Percentiles rank a stretch among this genome's conserved stretches.
These are phyloP conservation scores for Chaetomium sp. DNA, from an alignment of 2,329 filamentous ascomycete genomes.

Conservation along the genomic window DNA sequence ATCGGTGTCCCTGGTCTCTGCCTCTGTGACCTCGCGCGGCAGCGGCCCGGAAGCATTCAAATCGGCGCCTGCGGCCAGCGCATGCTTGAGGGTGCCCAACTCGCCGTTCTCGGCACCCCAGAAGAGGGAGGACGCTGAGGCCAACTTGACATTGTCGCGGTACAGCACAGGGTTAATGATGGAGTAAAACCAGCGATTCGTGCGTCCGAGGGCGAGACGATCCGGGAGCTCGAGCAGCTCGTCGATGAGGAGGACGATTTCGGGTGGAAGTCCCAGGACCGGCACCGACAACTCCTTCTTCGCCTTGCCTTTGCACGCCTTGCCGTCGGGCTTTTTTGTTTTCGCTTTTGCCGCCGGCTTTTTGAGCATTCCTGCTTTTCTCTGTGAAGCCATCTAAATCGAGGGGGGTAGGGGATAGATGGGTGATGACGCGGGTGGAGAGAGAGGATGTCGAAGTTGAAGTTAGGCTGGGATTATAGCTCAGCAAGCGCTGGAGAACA, in stretches of 20 bases:
- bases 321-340: constrained; percentile 21
- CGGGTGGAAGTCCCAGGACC: constrained; percentile 29
- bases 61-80: constrained; percentile 33
- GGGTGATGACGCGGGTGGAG: constrained; percentile 7
- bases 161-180: constrained; percentile 34
- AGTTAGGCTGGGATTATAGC: constrained; percentile 21
- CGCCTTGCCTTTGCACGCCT: constrained; percentile 11
- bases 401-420: neutral
- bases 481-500: constrained; percentile 1
- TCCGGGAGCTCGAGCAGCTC: constrained; percentile 28
- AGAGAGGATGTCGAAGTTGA: neutral
- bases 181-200: constrained; percentile 30
- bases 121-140: constrained; percentile 27
- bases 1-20: constrained; percentile 9
- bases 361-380: constrained; percentile 16
- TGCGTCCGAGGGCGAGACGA: constrained; percentile 28
- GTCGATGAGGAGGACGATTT: constrained; percentile 32
- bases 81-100: constrained; percentile 33
- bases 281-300: constrained; percentile 25
- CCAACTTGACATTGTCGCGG: constrained; percentile 27
- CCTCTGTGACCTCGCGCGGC: constrained; percentile 14
- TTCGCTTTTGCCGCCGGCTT: constrained; percentile 23
- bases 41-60: constrained; percentile 27
- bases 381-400: constrained; percentile 18
- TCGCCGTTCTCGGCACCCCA: constrained; percentile 34